phyloP scores from a whole-genome alignment of 2,329 filamentous ascomycete genomes.

The Fusarium anguioides region DNA sequence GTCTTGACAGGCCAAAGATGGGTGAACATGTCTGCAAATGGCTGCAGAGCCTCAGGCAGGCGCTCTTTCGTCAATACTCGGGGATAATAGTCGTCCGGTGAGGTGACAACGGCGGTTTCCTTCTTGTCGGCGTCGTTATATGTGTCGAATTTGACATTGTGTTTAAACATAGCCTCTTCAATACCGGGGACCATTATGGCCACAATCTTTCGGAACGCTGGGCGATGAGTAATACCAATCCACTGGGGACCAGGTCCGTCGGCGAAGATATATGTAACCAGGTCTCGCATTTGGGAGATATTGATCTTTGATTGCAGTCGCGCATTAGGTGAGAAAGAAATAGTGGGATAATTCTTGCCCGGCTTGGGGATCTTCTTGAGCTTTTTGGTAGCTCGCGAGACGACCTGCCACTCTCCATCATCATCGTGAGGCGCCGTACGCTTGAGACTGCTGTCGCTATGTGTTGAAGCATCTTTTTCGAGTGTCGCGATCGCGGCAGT shows the following conservation, averaged over 20 bases:
- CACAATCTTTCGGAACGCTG: slow-evolving; percentile 81
- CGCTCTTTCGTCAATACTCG: slow-evolving; percentile 61
- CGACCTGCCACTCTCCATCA: slow-evolving; percentile 64
- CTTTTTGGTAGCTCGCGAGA: slow-evolving; percentile 67
- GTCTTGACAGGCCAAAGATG: slow-evolving; percentile 91
- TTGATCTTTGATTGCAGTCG: slow-evolving; percentile 72
- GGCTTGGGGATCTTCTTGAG: slow-evolving; percentile 69
- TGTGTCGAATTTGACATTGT: slow-evolving; percentile 60
- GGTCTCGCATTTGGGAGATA: slow-evolving; percentile 70
- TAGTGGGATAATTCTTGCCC: slow-evolving; percentile 68
- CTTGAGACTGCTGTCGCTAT: slow-evolving; percentile 59
- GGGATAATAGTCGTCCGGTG: slow-evolving; percentile 71
- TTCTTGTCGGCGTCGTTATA: slow-evolving; percentile 55
- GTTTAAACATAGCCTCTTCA: slow-evolving; percentile 89
- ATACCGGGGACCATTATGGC: slow-evolving; percentile 92
- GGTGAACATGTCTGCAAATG: slow-evolving; percentile 83
- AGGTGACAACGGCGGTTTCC: slow-evolving; percentile 50
- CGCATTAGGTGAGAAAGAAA: slow-evolving; percentile 67
- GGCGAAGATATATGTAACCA: slow-evolving; percentile 74
- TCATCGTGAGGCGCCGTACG: slow-evolving; percentile 61
- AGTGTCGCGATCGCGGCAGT: slow-evolving; percentile 4
- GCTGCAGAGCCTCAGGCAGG: slow-evolving; percentile 66
- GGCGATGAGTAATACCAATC: slow-evolving; percentile 71
- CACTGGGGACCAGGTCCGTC: slow-evolving; percentile 74
- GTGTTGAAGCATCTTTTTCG: slow-evolving; percentile 33